Evolutionary conservation across 768 basidiomycete species (phyloP).

Genomic region (Cyathus striatus): DNA sequence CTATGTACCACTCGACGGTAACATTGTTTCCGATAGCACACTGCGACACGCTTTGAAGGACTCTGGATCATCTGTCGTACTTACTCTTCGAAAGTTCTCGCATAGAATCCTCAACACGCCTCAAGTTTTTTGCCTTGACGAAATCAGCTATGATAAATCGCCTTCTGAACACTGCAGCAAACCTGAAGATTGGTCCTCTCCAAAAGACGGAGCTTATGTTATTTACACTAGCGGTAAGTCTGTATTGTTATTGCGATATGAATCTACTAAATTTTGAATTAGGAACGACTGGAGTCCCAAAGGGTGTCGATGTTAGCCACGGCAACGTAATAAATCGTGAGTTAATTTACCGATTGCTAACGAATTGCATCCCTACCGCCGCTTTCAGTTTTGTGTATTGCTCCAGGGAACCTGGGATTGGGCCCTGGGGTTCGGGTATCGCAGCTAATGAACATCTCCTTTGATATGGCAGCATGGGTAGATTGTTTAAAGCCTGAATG

Average conservation of each 20-base stretch:
- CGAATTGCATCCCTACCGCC: too few relatives aligned
- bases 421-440: slow-evolving; percentile 49
- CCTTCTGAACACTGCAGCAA: slow-evolving; percentile 23
- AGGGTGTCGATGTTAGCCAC: slow-evolving; percentile 58
- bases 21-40: slow-evolving; percentile 50
- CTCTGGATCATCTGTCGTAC: slow-evolving; percentile 34
- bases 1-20: slow-evolving; percentile 57
- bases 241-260: slow-evolving; percentile 2
- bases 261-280: slow-evolving; percentile 3
- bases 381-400: slow-evolving; percentile 30
- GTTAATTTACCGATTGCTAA: slow-evolving; percentile 8
- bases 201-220: slow-evolving; percentile 46
- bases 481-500: slow-evolving; percentile 3
- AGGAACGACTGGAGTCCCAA: slow-evolving; percentile 55
- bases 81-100: slow-evolving; percentile 36
- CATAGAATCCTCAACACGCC: slow-evolving; percentile 26
- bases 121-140: slow-evolving; percentile 22
- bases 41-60: slow-evolving; percentile 47
- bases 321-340: slow-evolving; percentile 53
- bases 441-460: slow-evolving; percentile 59
- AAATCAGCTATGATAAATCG: slow-evolving; percentile 17
- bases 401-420: slow-evolving; percentile 58
- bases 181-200: slow-evolving; percentile 29
- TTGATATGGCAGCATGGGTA: slow-evolving; percentile 66
- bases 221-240: slow-evolving; percentile 57